Evolutionary conservation across 345 rosid genomes (phyloP).

Genomic region (Iberis pinnata): DNA sequence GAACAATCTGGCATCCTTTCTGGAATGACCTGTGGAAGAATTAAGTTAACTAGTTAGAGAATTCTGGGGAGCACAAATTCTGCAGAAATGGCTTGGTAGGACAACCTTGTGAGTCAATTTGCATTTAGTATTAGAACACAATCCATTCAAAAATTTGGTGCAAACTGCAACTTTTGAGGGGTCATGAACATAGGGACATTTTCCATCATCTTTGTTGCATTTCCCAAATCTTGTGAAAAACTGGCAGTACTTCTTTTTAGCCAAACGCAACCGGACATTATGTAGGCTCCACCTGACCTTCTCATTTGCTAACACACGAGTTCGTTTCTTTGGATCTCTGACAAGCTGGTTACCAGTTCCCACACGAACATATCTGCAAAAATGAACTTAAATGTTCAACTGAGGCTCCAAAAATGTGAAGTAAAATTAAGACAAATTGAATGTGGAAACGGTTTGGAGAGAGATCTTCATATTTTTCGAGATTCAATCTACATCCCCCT

Average conservation of each 20-base stretch:
- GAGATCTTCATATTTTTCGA: too few relatives aligned
- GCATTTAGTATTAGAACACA: slow-evolving; percentile 65
- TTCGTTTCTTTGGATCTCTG: slow-evolving; percentile 89
- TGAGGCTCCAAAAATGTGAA: slow-evolving; percentile 1
- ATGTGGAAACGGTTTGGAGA: too few relatives aligned
- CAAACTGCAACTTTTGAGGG: slow-evolving; percentile 90
- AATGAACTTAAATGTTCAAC: slow-evolving; percentile 1
- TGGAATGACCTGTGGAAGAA: slow-evolving; percentile 74
- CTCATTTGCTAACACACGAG: slow-evolving; percentile 85
- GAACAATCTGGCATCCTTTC: slow-evolving; percentile 99
- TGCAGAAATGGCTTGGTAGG: slow-evolving; percentile 19
- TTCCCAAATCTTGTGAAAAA: slow-evolving; percentile 95
- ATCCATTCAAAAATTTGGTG: slow-evolving; percentile 83
- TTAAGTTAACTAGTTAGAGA: slow-evolving; percentile 13
- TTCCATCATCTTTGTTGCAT: slow-evolving; percentile 91
- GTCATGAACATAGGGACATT: slow-evolving; percentile 89
- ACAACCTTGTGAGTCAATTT: slow-evolving; percentile 91
- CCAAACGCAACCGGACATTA: slow-evolving; percentile 73
- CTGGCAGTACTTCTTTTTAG: slow-evolving; percentile 81
- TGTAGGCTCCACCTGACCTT: slow-evolving; percentile 97
- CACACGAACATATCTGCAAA: slow-evolving; percentile 83
- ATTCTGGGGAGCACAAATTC: slow-evolving; percentile 11
- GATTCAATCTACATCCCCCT: too few relatives aligned
- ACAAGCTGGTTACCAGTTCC: slow-evolving; percentile 93
- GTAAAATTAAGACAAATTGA: not conserved